Evolutionary conservation across 768 basidiomycete species (phyloP).

Genomic region (Hericium rajendrae): DNA sequence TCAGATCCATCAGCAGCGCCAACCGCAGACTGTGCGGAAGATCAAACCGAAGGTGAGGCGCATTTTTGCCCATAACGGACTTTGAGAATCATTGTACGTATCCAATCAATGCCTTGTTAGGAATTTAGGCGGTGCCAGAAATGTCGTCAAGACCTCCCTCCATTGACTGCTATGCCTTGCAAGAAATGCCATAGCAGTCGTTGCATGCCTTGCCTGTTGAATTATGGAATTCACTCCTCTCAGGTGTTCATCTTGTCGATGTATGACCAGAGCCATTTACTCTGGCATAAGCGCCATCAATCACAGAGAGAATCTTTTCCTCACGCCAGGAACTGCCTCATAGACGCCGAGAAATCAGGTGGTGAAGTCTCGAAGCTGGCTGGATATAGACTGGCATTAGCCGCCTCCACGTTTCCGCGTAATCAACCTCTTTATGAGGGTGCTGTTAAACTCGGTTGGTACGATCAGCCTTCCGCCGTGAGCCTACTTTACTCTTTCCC

Average conservation of each 20-base stretch:
- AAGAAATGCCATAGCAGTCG: slow-evolving; percentile 24
- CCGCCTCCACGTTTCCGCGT: slow-evolving; percentile 37
- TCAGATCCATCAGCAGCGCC: slow-evolving; percentile 1
- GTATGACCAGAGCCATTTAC: slow-evolving; percentile 4
- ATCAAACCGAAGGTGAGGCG: not conserved
- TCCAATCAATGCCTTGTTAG: too few relatives aligned
- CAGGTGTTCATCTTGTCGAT: slow-evolving; percentile 21
- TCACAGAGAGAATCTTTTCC: slow-evolving; percentile 13
- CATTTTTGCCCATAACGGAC: not conserved
- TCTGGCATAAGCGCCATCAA: slow-evolving; percentile 29
- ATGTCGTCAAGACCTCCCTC: not conserved
- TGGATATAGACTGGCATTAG: slow-evolving; percentile 29
- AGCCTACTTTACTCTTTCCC: not conserved
- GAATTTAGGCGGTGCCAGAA: too few relatives aligned
- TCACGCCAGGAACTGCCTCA: slow-evolving; percentile 6
- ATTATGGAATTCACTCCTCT: slow-evolving; percentile 27
- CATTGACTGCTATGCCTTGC: slow-evolving; percentile 18
- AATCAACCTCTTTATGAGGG: slow-evolving; percentile 38
- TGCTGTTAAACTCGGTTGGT: slow-evolving; percentile 47
- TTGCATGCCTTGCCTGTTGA: slow-evolving; percentile 30
- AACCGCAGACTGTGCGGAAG: not conserved
- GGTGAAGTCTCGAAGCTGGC: slow-evolving; percentile 19
- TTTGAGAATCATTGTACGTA: too few relatives aligned
- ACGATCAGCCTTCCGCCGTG: slow-evolving; percentile 29
- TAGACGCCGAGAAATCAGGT: slow-evolving; percentile 30